A percentile compares a stretch with the other conserved stretches of the same genome.
Evolutionary conservation across 495 filamentous ascomycete species (phyloP).

Genomic region (Trypethelium eluteriae): DNA sequence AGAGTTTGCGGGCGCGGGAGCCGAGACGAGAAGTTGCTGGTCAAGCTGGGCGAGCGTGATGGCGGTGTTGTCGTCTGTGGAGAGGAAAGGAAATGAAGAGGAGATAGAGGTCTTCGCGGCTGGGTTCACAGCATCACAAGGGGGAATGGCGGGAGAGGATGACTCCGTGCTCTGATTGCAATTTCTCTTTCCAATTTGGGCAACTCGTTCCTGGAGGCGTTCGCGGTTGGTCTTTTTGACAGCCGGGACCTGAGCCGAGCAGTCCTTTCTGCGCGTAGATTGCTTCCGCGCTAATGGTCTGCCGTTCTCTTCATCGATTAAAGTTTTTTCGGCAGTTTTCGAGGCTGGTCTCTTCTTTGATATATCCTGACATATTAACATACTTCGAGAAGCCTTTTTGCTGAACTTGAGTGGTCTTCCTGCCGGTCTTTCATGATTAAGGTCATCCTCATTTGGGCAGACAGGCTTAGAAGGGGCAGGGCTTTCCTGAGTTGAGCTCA

Average conservation of each 20-base stretch:
- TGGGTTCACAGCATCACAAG: neutral
- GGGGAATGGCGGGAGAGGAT: neutral
- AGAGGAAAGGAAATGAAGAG: neutral
- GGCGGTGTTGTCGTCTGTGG: neutral
- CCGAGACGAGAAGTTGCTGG: neutral
- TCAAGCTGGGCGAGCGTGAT: neutral
- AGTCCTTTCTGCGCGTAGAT: neutral
- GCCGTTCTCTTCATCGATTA: neutral
- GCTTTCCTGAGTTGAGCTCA: neutral
- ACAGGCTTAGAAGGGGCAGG: neutral
- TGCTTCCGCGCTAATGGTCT: neutral
- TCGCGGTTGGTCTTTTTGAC: neutral
- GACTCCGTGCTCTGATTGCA: neutral
- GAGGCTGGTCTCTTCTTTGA: neutral
- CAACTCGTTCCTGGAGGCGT: neutral
- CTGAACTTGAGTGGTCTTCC: neutral
- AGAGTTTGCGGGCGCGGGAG: no score
- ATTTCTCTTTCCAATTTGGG: neutral
- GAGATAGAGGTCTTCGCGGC: neutral
- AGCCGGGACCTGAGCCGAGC: neutral
- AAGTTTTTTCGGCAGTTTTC: neutral
- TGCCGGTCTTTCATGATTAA: neutral
- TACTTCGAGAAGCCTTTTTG: conserved; percentile 10
- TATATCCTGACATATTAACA: conserved; percentile 9
- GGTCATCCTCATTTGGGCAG: neutral